Evolutionary conservation across 2,329 filamentous ascomycete genomes (phyloP).

Genomic region (Colletotrichum coccodes): DNA sequence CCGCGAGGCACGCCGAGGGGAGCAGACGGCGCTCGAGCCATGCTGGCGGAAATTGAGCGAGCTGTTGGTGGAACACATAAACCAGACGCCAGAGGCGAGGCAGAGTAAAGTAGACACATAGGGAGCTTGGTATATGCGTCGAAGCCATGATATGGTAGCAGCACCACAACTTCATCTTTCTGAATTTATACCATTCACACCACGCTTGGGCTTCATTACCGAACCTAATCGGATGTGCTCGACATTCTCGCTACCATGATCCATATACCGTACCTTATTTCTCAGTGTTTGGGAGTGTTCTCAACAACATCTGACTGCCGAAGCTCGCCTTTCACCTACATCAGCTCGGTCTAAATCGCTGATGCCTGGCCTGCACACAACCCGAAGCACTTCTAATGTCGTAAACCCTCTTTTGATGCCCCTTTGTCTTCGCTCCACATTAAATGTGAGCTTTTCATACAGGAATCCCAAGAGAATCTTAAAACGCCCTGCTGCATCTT

Average conservation of each 20-base stretch:
- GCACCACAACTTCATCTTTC: too few species aligned
- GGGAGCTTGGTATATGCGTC: too few species aligned
- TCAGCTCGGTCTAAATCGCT: neutral
- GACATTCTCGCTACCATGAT: neutral
- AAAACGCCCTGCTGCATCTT: slow-evolving; percentile 27
- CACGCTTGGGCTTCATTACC: neutral
- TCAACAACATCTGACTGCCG: neutral
- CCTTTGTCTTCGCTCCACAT: slow-evolving; percentile 34
- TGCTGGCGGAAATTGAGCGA: neutral
- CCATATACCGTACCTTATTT: neutral
- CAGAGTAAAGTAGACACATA: too few species aligned
- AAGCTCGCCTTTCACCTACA: neutral
- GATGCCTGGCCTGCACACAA: slow-evolving; percentile 30
- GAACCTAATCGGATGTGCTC: neutral
- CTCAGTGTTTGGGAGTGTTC: neutral
- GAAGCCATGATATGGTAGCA: too few species aligned
- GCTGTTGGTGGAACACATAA: neutral
- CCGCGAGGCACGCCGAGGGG: neutral
- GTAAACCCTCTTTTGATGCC: slow-evolving; percentile 30
- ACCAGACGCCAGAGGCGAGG: too few species aligned
- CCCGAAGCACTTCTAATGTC: slow-evolving; percentile 37
- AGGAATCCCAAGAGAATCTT: slow-evolving; percentile 35
- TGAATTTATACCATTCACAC: neutral
- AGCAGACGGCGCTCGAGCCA: neutral
- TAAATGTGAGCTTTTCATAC: slow-evolving; percentile 37